A percentile compares a stretch with the other conserved stretches of the same genome.
phyloP scores from a whole-genome alignment of 2,329 filamentous ascomycete species.

The Penicillium sp. region DNA sequence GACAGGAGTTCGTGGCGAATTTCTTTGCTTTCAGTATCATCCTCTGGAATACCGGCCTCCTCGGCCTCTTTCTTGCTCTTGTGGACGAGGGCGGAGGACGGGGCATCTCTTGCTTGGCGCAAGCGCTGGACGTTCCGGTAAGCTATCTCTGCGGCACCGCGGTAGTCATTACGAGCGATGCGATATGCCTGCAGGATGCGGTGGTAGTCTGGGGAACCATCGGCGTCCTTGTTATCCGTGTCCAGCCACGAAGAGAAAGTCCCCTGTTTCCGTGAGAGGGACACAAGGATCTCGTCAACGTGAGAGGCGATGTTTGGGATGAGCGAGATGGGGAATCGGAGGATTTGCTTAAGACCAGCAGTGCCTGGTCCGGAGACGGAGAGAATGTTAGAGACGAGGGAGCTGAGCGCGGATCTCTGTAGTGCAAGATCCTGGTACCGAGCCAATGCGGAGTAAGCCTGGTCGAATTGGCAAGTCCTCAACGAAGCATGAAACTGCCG shows the following conservation, averaged over 20 bases:
- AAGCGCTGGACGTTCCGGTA: slow-evolving; percentile 61
- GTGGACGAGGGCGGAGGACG: slow-evolving; percentile 39
- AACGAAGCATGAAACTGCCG: slow-evolving; percentile 83
- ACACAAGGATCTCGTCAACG: slow-evolving; percentile 77
- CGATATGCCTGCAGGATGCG: slow-evolving; percentile 92
- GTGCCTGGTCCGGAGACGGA: slow-evolving; percentile 44
- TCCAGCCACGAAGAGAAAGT: slow-evolving; percentile 58
- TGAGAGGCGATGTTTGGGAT: slow-evolving; percentile 71
- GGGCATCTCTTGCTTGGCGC: slow-evolving; percentile 39
- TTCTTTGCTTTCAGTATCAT: slow-evolving; percentile 57
- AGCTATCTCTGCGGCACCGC: slow-evolving; percentile 68
- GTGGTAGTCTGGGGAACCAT: slow-evolving; percentile 70
- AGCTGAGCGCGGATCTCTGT: slow-evolving; percentile 71
- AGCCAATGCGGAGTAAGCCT: slow-evolving; percentile 78
- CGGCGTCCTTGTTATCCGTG: slow-evolving; percentile 39
- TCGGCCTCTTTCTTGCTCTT: slow-evolving; percentile 41
- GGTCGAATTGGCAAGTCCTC: slow-evolving; percentile 76
- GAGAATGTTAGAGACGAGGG: slow-evolving; percentile 60
- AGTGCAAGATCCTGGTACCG: slow-evolving; percentile 73
- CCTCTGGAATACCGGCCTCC: slow-evolving; percentile 35
- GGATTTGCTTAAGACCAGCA: slow-evolving; percentile 61
- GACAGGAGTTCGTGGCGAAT: slow-evolving; percentile 75
- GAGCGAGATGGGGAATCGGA: slow-evolving; percentile 71
- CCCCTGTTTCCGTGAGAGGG: slow-evolving; percentile 70
- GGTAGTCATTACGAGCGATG: slow-evolving; percentile 81